Evolutionary conservation across 805 yeast genomes (phyloP).

Genomic region (Naumovozyma baii): DNA sequence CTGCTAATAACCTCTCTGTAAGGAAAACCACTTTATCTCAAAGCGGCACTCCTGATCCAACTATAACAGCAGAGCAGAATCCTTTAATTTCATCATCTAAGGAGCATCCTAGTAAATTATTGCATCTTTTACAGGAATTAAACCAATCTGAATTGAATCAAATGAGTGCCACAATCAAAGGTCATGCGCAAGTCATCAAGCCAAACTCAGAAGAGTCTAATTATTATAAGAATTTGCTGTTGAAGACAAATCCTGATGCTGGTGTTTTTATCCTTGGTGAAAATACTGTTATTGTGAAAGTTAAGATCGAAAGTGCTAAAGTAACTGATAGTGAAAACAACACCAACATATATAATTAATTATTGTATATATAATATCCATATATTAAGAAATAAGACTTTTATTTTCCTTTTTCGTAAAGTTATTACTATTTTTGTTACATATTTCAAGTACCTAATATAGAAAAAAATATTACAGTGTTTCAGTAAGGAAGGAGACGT

Average conservation of each 20-base stretch:
- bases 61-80: constrained; percentile 16
- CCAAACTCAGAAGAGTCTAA: constrained; percentile 40
- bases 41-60: constrained; percentile 25
- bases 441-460: too few species aligned
- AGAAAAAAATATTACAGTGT: too few species aligned
- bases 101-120: constrained; percentile 34
- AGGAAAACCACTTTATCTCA: constrained; percentile 23
- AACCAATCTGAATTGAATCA: constrained; percentile 74
- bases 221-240: constrained; percentile 52
- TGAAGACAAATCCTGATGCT: constrained; percentile 60
- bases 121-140: constrained; percentile 59
- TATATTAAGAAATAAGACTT: not conserved
- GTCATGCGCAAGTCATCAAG: constrained; percentile 50
- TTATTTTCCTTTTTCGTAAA: not conserved
- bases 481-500: too few species aligned
- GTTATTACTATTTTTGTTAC: not conserved
- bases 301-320: constrained; percentile 56
- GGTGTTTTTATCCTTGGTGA: constrained; percentile 55
- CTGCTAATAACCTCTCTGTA: constrained; percentile 39
- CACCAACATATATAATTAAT: constrained; percentile 26
- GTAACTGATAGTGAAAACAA: constrained; percentile 73
- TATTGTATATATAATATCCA: not conserved
- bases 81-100: constrained; percentile 1
- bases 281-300: constrained; percentile 55
- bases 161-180: constrained; percentile 73